Percentiles rank a stretch among this genome's conserved stretches.
phyloP scores from a whole-genome alignment of 352 stramenopile species.

The Phytophthora sansomeana region DNA sequence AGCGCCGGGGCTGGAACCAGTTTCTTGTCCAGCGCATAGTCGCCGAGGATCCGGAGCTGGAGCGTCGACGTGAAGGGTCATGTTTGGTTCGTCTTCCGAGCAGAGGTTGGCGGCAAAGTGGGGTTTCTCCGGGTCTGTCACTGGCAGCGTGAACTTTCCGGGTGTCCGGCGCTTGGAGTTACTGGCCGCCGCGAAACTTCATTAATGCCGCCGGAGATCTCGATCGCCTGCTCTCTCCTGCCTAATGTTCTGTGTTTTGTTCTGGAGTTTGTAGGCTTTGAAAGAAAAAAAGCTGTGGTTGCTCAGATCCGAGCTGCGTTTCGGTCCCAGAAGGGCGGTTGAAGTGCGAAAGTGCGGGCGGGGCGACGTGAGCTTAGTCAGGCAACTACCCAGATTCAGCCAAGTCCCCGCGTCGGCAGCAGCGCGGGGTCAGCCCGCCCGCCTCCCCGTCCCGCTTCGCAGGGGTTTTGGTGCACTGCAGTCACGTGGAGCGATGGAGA shows the following conservation, averaged over 20 bases:
- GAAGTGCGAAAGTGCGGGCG: conserved; percentile 17
- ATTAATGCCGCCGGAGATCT: conserved; percentile 41
- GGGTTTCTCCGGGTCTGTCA: conserved; percentile 26
- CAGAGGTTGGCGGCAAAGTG: conserved; percentile 15
- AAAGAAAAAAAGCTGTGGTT: conserved; percentile 16
- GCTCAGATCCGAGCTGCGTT: conserved; percentile 22
- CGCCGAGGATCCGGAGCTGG: conserved; percentile 35
- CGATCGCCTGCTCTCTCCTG: conserved; percentile 13
- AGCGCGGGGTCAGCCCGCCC: not conserved
- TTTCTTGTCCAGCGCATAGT: conserved; percentile 41
- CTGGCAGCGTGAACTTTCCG: conserved; percentile 10
- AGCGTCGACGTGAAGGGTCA: conserved; percentile 47
- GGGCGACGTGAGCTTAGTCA: conserved; percentile 16
- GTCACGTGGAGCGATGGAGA: conserved; percentile 1
- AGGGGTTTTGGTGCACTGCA: conserved; percentile 4
- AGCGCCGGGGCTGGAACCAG: conserved; percentile 21
- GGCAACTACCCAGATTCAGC: not conserved
- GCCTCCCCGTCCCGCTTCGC: not conserved
- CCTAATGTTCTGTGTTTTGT: conserved; percentile 45
- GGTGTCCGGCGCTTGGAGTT: conserved; percentile 18
- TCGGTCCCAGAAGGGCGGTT: conserved; percentile 13
- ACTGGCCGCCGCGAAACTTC: conserved; percentile 42
- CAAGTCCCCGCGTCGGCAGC: not conserved
- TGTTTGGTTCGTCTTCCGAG: conserved; percentile 12
- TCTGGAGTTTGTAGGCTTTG: conserved; percentile 29